Base-by-base conservation (phyloP, 1,284 basidiomycete genomes). In the Mycena sp. region DNA sequence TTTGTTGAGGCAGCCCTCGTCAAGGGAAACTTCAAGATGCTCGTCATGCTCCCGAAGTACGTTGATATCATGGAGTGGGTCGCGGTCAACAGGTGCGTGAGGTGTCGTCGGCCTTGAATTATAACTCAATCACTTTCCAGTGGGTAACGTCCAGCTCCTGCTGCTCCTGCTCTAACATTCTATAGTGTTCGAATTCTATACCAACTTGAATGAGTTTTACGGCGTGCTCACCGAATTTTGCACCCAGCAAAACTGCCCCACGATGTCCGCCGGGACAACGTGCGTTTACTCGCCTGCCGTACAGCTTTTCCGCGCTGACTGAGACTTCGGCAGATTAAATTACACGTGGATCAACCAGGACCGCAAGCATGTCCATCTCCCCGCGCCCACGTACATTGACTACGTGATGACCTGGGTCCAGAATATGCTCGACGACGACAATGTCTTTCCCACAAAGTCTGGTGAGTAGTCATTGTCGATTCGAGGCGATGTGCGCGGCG, bases 321-420 rank as follows among this genome's bases (percentile, higher is more conserved):
- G 65, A 34, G 30, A 5, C 30, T 38, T 64, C 55, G 74, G 67
- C 80, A 97, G 96, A 69, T 87, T 99, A 79, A 97, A 95, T 82
- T 99, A 99, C 83, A 97, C 96, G 5, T 99, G 97, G 97, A 95
- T 98, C 78, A 98, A 98, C 83, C 93, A 95, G 78, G 95, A 95
- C 81, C 94, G 96, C 69, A 97, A 97, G 80, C 94, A 93, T 76
- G 95, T 99, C 54, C 92, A 97, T 76, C 87, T 99, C 0, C 93
- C 97, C 18, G 97, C 97, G 4, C 95, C 97, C 8, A 97, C 96
- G 37, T 99, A 99, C 83, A 97, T 99, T 75, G 97, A 99, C 85
- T 99, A 97, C 81, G 97, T 99, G 75, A 97, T 99, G 95, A 97
- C 96, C 14, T 99, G 97, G 97, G 90, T 98, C 7, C 96, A 98